phyloP scores from a whole-genome alignment of 2,329 filamentous ascomycete genomes.

The Cladophialophora chaetospira region DNA sequence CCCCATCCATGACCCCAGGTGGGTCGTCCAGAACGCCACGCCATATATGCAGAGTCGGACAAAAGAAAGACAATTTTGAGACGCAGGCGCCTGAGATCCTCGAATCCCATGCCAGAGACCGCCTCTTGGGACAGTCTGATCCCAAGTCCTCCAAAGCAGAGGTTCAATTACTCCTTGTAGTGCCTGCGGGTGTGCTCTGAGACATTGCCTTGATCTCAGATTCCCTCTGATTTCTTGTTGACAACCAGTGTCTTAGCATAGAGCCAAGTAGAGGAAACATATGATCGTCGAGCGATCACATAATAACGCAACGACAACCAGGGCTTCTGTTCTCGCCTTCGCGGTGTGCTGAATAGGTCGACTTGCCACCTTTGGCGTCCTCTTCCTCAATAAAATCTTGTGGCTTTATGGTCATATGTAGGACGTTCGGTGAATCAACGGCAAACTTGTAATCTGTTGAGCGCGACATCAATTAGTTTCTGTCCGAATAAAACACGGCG shows the following conservation, averaged over 20 bases:
- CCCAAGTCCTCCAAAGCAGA: neutral
- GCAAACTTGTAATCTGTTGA: slow-evolving; percentile 75
- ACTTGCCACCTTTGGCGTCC: slow-evolving; percentile 68
- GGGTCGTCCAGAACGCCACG: slow-evolving; percentile 5
- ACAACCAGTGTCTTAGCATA: no score
- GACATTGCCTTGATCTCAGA: no score
- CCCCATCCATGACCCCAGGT: neutral
- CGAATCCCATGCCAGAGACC: neutral
- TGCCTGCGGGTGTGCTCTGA: neutral
- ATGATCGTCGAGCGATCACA: slow-evolving; percentile 45
- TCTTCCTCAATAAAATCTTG: slow-evolving; percentile 78
- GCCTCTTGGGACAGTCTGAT: neutral
- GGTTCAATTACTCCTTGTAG: neutral
- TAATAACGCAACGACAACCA: slow-evolving; percentile 66
- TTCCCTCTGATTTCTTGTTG: no score
- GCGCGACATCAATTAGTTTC: neutral
- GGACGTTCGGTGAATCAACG: slow-evolving; percentile 73
- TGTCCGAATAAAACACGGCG: no score
- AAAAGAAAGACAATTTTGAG: neutral
- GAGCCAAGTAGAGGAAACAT: neutral
- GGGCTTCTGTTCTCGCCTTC: slow-evolving; percentile 60
- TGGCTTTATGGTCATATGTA: slow-evolving; percentile 93
- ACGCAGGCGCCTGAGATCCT: neutral
- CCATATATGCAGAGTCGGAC: neutral
- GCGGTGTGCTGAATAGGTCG: slow-evolving; percentile 48